A percentile compares a stretch with the other conserved stretches of the same genome.
Conservation (phyloP, 2,329 filamentous ascomycete species). For the Pseudogymnoascus sp. region DNA sequence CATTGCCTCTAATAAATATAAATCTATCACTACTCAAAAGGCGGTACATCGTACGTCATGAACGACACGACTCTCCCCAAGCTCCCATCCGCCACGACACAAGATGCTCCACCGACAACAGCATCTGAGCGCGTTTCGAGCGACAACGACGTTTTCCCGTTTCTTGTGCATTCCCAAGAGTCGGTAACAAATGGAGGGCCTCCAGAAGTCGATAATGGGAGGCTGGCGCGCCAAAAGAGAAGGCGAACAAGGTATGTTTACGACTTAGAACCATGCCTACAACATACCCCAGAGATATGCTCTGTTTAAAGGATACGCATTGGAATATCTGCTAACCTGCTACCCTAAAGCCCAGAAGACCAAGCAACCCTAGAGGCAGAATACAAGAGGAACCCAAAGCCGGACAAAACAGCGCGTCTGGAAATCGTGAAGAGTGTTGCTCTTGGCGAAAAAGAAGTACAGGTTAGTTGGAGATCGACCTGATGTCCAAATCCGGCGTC, state of each 20-base stretch:
- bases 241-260: slow-evolving; percentile 54
- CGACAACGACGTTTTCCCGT: slow-evolving; percentile 19
- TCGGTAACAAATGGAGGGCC: slow-evolving; percentile 20
- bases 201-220: slow-evolving; percentile 19
- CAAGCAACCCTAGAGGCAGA: slow-evolving; percentile 81
- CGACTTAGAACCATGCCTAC: neutral
- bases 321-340: neutral
- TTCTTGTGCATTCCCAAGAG: slow-evolving; percentile 17
- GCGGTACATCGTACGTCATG: slow-evolving; percentile 20
- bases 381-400: slow-evolving; percentile 78
- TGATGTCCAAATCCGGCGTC: neutral
- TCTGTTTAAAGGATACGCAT: neutral
- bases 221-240: slow-evolving; percentile 42
- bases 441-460: slow-evolving; percentile 90
- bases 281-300: neutral
- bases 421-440: slow-evolving; percentile 79
- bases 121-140: slow-evolving; percentile 17
- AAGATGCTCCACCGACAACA: slow-evolving; percentile 13
- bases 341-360: slow-evolving; percentile 63
- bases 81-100: slow-evolving; percentile 21
- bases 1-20: slow-evolving; percentile 4
- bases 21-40: neutral
- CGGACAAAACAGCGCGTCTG: slow-evolving; percentile 79
- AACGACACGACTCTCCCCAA: slow-evolving; percentile 28
- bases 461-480: slow-evolving; percentile 51